Percentiles rank a stretch among this genome's conserved stretches.
Conservation (phyloP, 1,139 yeast genomes). For the Taphrina flavorubra region DNA sequence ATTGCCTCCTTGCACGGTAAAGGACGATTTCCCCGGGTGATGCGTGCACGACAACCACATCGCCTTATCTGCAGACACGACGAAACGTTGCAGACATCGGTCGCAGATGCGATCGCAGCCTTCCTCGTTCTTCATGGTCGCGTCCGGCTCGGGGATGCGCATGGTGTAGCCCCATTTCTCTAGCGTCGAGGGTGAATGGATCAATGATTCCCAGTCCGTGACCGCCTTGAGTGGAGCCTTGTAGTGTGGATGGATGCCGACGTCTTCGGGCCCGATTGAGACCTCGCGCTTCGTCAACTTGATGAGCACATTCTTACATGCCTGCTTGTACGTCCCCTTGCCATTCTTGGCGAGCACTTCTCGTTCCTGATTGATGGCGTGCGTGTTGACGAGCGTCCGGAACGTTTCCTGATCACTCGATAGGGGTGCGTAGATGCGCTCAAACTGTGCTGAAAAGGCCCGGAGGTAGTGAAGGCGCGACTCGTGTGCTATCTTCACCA, state of each 20-base stretch:
- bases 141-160: slow-evolving; percentile 32
- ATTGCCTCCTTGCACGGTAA: slow-evolving; percentile 32
- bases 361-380: slow-evolving; percentile 29
- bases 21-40: slow-evolving; percentile 44
- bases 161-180: slow-evolving; percentile 35
- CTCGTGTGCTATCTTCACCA: slow-evolving; percentile 23
- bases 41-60: slow-evolving; percentile 41
- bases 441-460: slow-evolving; percentile 23
- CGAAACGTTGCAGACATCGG: slow-evolving; percentile 37
- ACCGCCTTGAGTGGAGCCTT: neutral
- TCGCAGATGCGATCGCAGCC: slow-evolving; percentile 38
- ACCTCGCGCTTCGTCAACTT: slow-evolving; percentile 22
- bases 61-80: slow-evolving; percentile 34
- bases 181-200: slow-evolving; percentile 28
- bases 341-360: slow-evolving; percentile 10
- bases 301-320: slow-evolving; percentile 24
- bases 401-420: neutral
- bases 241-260: slow-evolving; percentile 19
- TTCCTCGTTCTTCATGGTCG: slow-evolving; percentile 12
- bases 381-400: slow-evolving; percentile 5
- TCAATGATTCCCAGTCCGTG: slow-evolving; percentile 21
- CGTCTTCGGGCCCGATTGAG: neutral
- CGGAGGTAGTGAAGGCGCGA: slow-evolving; percentile 24
- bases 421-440: slow-evolving; percentile 22
- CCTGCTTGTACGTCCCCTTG: slow-evolving; percentile 31